Percentiles rank a stretch among this genome's conserved stretches.
These are phyloP conservation scores for Elaeis guineensis DNA, from an alignment of 176 grass and related monocot genomes.

Conservation along the genomic window DNA sequence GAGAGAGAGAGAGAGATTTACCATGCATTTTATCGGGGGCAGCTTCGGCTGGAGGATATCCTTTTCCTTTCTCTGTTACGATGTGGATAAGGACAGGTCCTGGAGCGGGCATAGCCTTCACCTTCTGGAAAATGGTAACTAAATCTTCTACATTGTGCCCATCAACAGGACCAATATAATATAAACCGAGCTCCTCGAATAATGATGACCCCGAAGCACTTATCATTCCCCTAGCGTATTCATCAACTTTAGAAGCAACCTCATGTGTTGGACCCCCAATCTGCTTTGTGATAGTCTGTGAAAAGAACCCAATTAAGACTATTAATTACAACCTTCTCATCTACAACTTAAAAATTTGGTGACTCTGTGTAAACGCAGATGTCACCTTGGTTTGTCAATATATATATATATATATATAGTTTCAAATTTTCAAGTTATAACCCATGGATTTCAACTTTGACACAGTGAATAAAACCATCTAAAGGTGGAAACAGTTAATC, in stretches of 20 bases:
- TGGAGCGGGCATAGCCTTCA: constrained; percentile 68
- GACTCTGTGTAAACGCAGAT: no score
- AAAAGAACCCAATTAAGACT: no score
- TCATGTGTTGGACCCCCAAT: constrained; percentile 61
- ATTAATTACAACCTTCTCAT: no score
- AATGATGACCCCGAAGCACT: constrained; percentile 43
- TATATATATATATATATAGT: no score
- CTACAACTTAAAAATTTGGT: no score
- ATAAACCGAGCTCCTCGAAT: constrained; percentile 93
- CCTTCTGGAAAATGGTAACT: constrained; percentile 67
- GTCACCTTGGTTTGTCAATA: no score
- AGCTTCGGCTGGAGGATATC: constrained; percentile 74
- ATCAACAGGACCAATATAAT: constrained; percentile 95
- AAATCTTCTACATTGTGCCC: constrained; percentile 80
- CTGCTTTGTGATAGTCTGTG: constrained; percentile 65
- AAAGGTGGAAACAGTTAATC: no score
- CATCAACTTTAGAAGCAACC: constrained; percentile 72
- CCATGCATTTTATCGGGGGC: constrained; percentile 90
- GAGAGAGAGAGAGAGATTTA: constrained; percentile 5
- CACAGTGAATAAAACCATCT: no score
- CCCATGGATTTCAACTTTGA: no score
- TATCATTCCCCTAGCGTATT: constrained; percentile 80
- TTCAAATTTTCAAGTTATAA: no score
- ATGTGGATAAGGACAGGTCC: constrained; percentile 84
- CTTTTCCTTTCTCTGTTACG: constrained; percentile 89